Evolutionary conservation across 192 early-diverging fungal species (phyloP).

Genomic region (Rhizoclosmatium sp.): DNA sequence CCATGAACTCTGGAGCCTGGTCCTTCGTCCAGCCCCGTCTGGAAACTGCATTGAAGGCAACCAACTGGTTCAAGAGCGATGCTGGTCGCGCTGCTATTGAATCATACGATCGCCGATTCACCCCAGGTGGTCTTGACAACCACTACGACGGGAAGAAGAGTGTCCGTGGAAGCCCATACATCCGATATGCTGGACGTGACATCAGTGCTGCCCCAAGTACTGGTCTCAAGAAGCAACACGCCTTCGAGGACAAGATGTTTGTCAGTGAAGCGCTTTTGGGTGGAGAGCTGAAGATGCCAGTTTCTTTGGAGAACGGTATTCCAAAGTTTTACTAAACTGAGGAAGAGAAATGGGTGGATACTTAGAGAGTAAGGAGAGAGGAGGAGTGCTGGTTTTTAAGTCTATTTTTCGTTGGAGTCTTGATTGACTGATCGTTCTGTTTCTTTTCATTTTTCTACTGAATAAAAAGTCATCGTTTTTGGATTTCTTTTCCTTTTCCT

Average conservation of each 20-base stretch:
- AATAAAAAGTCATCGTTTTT: no score
- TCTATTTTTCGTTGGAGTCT: no score
- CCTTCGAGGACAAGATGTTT: slow-evolving; percentile 62
- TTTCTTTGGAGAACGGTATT: slow-evolving; percentile 50
- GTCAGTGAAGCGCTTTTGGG: slow-evolving; percentile 59
- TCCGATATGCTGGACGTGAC: slow-evolving; percentile 86
- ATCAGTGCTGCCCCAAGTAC: slow-evolving; percentile 81
- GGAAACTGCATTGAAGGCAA: slow-evolving; percentile 78
- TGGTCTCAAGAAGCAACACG: slow-evolving; percentile 94
- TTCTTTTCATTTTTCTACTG: no score
- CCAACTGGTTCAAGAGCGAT: slow-evolving; percentile 73
- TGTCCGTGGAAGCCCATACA: slow-evolving; percentile 53
- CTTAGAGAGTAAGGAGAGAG: no score
- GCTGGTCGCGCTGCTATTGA: slow-evolving; percentile 52
- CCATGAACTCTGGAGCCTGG: slow-evolving; percentile 94
- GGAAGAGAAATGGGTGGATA: no score
- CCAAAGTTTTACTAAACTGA: slow-evolving; percentile 45
- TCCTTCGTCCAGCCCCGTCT: slow-evolving; percentile 86
- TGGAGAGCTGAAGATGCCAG: slow-evolving; percentile 55
- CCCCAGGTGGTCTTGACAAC: slow-evolving; percentile 58
- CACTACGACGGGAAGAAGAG: slow-evolving; percentile 44
- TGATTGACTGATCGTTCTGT: no score
- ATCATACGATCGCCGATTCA: slow-evolving; percentile 35
- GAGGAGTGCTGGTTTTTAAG: no score
- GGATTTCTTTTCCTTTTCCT: no score